Conservation (phyloP, 2,329 filamentous ascomycete species). For the Alternaria conjuncta region DNA sequence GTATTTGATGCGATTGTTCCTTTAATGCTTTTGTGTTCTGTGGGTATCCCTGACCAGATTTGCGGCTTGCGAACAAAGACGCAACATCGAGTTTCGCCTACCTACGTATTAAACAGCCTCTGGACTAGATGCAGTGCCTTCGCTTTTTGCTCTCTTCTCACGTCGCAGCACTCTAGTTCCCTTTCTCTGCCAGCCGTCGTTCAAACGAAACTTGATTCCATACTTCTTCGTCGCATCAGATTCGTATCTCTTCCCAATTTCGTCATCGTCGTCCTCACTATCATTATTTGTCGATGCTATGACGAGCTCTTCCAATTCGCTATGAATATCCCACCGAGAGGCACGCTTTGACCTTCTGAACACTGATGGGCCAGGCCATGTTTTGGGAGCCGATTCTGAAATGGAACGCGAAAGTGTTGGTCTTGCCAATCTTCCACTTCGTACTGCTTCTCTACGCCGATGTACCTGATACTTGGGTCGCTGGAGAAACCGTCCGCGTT, state of each 20-base stretch:
- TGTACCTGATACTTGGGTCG: background rate
- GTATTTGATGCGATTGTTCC: background rate
- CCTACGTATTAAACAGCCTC: background rate
- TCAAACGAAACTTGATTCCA: background rate
- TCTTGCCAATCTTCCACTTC: conserved; percentile 2
- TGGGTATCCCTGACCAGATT: background rate
- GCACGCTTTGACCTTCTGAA: background rate
- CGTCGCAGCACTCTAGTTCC: conserved; percentile 1
- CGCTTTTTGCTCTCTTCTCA: conserved; percentile 4
- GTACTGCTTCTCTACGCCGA: conserved; percentile 7
- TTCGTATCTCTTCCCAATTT: background rate
- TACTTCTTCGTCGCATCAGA: background rate
- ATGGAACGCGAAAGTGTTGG: conserved; percentile 2
- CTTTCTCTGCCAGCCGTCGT: background rate
- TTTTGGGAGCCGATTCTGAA: background rate
- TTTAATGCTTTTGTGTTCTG: background rate
- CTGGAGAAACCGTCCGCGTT: background rate
- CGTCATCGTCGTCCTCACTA: conserved; percentile 4
- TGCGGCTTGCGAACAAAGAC: background rate
- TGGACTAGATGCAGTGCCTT: background rate
- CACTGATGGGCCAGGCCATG: background rate
- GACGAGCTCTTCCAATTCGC: conserved; percentile 9
- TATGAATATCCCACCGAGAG: conserved; percentile 1
- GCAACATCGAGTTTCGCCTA: background rate
- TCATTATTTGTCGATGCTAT: conserved; percentile 8